Conservation (phyloP, 331 rosid genomes). For the Pyrus hybrid region DNA sequence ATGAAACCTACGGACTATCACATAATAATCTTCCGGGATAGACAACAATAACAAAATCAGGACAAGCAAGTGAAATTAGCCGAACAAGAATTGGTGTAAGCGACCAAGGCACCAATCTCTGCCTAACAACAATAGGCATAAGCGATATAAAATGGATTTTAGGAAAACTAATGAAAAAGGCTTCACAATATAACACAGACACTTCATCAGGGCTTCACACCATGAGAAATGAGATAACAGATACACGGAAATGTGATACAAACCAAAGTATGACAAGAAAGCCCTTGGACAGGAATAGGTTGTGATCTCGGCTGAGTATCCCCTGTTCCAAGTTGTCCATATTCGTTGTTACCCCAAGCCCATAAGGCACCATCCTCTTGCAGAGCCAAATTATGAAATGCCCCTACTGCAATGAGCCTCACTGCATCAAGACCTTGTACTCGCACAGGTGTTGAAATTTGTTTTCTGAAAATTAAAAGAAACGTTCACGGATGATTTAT, state of each 20-base stretch:
- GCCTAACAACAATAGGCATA: too few species aligned
- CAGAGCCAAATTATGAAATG: constrained; percentile 96
- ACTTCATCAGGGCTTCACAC: neutral
- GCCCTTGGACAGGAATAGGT: constrained; percentile 85
- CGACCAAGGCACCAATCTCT: neutral
- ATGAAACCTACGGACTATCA: neutral
- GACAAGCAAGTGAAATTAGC: neutral
- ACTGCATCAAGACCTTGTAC: constrained; percentile 95
- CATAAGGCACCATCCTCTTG: constrained; percentile 86
- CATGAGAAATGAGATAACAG: neutral
- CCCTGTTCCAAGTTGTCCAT: constrained; percentile 98
- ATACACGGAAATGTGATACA: constrained; percentile 14
- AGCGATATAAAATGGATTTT: neutral
- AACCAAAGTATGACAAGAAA: constrained; percentile 80
- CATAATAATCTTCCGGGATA: neutral
- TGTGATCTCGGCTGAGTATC: constrained; percentile 99
- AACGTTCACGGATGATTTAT: neutral
- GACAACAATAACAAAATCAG: neutral
- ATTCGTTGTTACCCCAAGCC: constrained; percentile 99
- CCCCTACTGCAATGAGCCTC: constrained; percentile 91
- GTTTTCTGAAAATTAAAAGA: constrained; percentile 45
- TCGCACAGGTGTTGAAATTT: constrained; percentile 87
- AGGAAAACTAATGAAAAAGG: too few species aligned
- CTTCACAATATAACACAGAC: neutral
- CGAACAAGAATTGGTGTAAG: neutral